Evolutionary conservation across 2,329 filamentous ascomycete species (phyloP).

Genomic region (Aureobasidium pullulans): DNA sequence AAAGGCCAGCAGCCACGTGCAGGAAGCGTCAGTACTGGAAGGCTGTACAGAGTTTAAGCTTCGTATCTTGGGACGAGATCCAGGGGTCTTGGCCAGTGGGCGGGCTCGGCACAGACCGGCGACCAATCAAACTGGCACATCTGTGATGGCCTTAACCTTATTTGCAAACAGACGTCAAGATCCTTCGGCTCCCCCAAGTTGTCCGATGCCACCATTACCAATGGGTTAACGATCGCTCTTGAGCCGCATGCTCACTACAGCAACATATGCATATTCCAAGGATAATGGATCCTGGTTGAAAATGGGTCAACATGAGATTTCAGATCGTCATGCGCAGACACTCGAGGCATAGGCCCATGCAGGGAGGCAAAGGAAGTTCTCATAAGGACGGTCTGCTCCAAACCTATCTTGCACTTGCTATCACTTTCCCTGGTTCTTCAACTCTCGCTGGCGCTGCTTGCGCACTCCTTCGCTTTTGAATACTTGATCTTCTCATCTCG

Average conservation of each 20-base stretch:
- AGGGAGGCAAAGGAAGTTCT: neutral
- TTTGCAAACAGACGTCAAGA: neutral
- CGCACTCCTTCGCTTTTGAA: neutral
- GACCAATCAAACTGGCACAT: neutral
- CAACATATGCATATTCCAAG: conserved; percentile 6
- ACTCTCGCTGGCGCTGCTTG: neutral
- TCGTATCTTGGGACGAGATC: neutral
- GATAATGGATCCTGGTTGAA: neutral
- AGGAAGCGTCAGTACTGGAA: neutral
- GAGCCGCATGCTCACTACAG: conserved; percentile 7
- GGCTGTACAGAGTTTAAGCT: neutral
- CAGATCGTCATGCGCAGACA: neutral
- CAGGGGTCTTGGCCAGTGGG: neutral
- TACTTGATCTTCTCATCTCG: neutral
- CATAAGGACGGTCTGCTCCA: conserved; percentile 1
- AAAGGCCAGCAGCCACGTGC: neutral
- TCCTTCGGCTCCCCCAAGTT: neutral
- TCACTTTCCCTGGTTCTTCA: neutral
- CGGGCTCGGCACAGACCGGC: neutral
- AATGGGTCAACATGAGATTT: neutral
- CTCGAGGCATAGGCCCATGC: neutral
- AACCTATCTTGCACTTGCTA: neutral
- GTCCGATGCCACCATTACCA: neutral
- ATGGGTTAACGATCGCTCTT: neutral
- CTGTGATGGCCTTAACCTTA: neutral